Evolutionary conservation across 176 grass and related monocot genomes (phyloP).

Genomic region (Chrysopogon serrulatus): DNA sequence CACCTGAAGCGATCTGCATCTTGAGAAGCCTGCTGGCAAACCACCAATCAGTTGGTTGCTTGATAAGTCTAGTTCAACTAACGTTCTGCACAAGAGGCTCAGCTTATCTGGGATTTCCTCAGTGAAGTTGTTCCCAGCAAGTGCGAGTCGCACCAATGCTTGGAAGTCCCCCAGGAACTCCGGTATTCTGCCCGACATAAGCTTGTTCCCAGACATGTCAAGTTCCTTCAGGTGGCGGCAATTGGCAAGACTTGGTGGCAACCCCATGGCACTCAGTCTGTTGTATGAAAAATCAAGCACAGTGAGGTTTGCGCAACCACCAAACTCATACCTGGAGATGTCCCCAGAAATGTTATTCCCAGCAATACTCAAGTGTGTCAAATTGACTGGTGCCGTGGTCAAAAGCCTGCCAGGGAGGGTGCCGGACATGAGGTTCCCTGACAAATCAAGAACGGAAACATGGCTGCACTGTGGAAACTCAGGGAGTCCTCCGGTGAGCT

Average conservation of each 20-base stretch:
- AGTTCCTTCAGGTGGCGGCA: conserved; percentile 52
- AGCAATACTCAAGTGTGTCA: conserved; percentile 38
- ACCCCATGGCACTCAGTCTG: conserved; percentile 19
- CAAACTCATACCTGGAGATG: conserved; percentile 52
- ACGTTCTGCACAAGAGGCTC: conserved; percentile 45
- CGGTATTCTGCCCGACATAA: conserved; percentile 45
- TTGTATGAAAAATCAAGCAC: conserved; percentile 57
- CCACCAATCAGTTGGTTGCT: conserved; percentile 51
- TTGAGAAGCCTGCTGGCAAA: conserved; percentile 57
- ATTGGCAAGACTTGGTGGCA: conserved; percentile 44
- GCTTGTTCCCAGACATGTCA: conserved; percentile 61
- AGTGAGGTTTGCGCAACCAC: conserved; percentile 31
- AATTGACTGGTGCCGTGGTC: neutral
- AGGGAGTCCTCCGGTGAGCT: conserved; percentile 23
- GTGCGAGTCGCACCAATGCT: conserved; percentile 35
- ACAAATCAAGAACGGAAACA: conserved; percentile 55
- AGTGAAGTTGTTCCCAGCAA: conserved; percentile 51
- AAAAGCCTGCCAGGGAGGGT: conserved; percentile 31
- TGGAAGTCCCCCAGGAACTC: conserved; percentile 35
- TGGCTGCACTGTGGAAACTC: conserved; percentile 25
- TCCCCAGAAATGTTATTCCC: conserved; percentile 61
- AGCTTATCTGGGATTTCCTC: conserved; percentile 54
- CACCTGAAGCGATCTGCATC: conserved; percentile 50
- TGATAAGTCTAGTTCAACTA: conserved; percentile 47
- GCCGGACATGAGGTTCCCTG: conserved; percentile 44